Base-by-base conservation (phyloP, 2,329 filamentous ascomycete genomes). In the Aureobasidium zeae region DNA sequence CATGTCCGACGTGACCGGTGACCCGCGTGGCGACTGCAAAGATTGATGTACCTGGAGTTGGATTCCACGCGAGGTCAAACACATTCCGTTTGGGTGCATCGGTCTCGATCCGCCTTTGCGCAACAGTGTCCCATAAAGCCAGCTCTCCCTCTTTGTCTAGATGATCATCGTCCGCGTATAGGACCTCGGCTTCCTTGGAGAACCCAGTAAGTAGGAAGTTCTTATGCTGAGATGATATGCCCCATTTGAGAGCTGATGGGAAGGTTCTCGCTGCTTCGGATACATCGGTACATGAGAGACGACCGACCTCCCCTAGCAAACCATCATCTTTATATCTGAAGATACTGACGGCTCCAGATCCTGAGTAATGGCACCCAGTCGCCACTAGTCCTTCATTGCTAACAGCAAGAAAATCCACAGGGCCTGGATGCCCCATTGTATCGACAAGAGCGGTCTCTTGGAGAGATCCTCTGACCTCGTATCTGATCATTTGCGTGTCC, bases 11-110 rank as follows among this genome's bases (percentile, higher is more conserved):
- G 21, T 60, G 59, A 13, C 49, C 52, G 7, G 45, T 45, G 2
- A 67, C 63, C 9, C 69, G 66, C 45, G 67, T 71, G 2, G 70
- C 77, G 2, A 72, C 70, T 9, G 69, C 73, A 52, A 80, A 77
- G 3, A 65, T 53, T 4, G 62, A 60, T 7, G 56, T 57, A 33
- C 55, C 57, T 4, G 69, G 54, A 6, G 49, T 59, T 0, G 71
- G 68, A 51, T 77, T 74, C 69, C 76, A 81, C 1, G 71, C 64
- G 2, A 73, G 60, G 49, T 79, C 75, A 51, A 77, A 79, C 1
- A 79, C 67, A 46, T 73, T 74, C 25, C 69, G 69, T 1, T 68
- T 67, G 12, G 66, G 64, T 1, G 68, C 68, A 9, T 59, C 57
- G 1, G 77, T 55, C n/a, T 59, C 51, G 1, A 72, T 49, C 17